A percentile compares a stretch with the other conserved stretches of the same genome.
Conservation (phyloP, 768 basidiomycete species). For the Rhodotorula babjevae region DNA sequence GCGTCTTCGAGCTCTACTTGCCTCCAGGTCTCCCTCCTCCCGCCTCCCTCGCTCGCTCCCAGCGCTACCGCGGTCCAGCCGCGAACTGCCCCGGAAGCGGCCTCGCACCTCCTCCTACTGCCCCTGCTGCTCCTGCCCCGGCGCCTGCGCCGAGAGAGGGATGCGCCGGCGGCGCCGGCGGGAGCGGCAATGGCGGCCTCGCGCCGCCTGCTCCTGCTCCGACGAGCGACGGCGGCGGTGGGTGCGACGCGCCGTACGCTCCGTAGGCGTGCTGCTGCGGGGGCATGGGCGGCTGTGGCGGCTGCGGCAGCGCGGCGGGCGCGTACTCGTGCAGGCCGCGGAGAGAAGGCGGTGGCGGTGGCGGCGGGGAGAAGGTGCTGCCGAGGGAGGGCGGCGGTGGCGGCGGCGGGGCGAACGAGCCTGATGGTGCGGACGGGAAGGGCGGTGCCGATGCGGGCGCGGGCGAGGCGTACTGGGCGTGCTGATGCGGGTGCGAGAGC, state of each 20-base stretch:
- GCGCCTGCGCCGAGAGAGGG: no score
- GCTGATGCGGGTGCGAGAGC: not conserved
- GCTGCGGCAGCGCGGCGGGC: not conserved
- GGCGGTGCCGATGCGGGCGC: not conserved
- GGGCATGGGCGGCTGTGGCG: not conserved
- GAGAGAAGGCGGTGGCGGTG: no score
- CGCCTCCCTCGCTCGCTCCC: no score
- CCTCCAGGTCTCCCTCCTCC: no score
- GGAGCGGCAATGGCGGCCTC: conserved; percentile 7
- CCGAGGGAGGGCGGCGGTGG: not conserved
- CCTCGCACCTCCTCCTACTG: not conserved
- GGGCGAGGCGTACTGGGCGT: not conserved
- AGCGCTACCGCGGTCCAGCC: not conserved
- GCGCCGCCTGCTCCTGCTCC: no score
- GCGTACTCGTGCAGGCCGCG: no score
- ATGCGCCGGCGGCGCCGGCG: not conserved
- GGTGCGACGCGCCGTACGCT: not conserved
- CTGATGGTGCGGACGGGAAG: not conserved
- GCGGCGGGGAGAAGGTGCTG: no score
- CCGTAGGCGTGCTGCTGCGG: no score
- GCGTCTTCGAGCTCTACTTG: no score
- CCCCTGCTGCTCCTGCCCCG: no score
- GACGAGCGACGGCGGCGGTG: no score
- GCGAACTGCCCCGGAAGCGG: conserved; percentile 3
- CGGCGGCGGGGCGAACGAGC: not conserved